These are phyloP conservation scores for Aechmea fasciata DNA, from an alignment of 176 grass and related monocot genomes.

Conservation along the genomic window DNA sequence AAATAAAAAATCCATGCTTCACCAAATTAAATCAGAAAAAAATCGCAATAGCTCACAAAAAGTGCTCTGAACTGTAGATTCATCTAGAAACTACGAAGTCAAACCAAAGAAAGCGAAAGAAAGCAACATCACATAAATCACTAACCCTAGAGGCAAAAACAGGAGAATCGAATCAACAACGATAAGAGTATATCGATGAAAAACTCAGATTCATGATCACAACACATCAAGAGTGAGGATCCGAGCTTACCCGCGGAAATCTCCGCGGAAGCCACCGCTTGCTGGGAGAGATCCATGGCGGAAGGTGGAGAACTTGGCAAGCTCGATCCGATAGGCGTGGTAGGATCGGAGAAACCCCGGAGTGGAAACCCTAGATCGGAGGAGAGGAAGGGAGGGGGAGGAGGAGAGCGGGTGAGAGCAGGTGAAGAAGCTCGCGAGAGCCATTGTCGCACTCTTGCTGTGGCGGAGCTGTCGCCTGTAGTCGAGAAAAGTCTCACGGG, in stretches of 20 bases:
- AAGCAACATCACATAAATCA: no score
- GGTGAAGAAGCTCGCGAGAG: not conserved
- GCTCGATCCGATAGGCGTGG: not conserved
- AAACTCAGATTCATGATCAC: not conserved
- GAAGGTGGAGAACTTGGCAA: not conserved
- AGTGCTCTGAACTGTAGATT: no score
- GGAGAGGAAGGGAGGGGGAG: not conserved
- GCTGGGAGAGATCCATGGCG: slow-evolving; percentile 8
- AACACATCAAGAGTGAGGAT: not conserved
- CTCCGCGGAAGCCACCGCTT: not conserved
- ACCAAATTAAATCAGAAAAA: no score
- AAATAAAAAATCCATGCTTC: no score
- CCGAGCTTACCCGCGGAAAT: slow-evolving; percentile 3
- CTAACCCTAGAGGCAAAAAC: not conserved
- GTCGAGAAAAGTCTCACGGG: not conserved
- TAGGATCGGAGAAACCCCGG: not conserved
- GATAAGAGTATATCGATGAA: not conserved
- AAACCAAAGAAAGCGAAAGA: no score
- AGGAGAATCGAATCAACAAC: not conserved
- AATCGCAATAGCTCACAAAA: no score
- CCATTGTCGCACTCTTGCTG: not conserved
- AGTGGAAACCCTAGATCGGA: not conserved
- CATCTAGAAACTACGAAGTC: no score
- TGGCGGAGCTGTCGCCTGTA: not conserved
- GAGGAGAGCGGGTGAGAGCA: slow-evolving; percentile 3